phyloP scores from a whole-genome alignment of 1,284 basidiomycete species.

The Austropuccinia psidii region DNA sequence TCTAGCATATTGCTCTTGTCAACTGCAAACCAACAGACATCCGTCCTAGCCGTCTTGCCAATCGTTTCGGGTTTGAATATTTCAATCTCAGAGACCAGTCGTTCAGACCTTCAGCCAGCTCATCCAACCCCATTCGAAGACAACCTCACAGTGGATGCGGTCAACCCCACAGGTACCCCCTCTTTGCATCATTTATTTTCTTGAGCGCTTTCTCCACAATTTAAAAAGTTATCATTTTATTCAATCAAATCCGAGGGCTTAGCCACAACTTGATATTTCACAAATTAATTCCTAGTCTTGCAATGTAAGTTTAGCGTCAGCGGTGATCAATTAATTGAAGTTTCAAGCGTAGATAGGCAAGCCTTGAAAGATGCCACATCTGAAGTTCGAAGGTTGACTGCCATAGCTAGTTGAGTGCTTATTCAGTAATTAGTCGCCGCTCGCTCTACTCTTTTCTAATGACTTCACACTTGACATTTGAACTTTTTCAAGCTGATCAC shows the following conservation, averaged over 20 bases:
- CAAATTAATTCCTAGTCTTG: neutral
- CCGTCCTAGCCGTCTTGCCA: slow-evolving; percentile 25
- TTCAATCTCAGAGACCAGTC: neutral
- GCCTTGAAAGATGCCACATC: slow-evolving; percentile 19
- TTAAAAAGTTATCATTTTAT: neutral
- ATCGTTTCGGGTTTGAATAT: slow-evolving; percentile 20
- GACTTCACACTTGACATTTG: too few species aligned
- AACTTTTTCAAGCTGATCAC: slow-evolving; percentile 14
- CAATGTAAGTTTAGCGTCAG: slow-evolving; percentile 22
- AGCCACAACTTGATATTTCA: neutral
- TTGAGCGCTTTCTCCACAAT: too few species aligned
- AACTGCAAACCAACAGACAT: neutral
- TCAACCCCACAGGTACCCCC: neutral
- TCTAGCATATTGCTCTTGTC: slow-evolving; percentile 14
- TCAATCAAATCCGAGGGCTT: neutral
- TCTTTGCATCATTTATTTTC: neutral
- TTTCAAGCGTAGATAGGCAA: slow-evolving; percentile 16
- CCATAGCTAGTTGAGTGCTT: slow-evolving; percentile 8
- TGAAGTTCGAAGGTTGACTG: slow-evolving; percentile 25
- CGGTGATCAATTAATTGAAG: slow-evolving; percentile 29
- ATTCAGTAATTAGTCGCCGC: neutral
- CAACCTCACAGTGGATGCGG: neutral
- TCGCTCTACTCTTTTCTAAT: too few species aligned
- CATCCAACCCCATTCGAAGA: neutral
- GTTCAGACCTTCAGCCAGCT: neutral